Conservation (phyloP, 345 rosid genomes). For the Bruguiera gymnorhiza region DNA sequence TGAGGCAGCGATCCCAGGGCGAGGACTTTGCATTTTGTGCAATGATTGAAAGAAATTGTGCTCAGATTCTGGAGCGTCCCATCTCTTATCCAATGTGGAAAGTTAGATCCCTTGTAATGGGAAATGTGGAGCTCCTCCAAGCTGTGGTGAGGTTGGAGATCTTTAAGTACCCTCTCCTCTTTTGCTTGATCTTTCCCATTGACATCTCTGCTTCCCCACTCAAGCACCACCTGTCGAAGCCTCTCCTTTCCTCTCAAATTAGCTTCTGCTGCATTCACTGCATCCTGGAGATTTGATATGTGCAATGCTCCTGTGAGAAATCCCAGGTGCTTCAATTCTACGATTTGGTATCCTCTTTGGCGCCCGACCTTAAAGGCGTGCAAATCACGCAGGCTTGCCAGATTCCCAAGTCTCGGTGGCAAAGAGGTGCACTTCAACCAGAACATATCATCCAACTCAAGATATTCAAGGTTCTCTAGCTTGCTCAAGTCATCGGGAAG, state of each 20-base stretch:
- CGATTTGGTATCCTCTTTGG: conserved; percentile 11
- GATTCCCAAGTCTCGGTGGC: conserved; percentile 30
- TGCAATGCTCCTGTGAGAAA: conserved; percentile 21
- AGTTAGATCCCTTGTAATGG: conserved; percentile 10
- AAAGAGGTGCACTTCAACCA: conserved; percentile 30
- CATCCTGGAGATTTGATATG: conserved; percentile 22
- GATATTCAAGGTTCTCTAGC: conserved; percentile 29
- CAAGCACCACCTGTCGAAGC: conserved; percentile 20
- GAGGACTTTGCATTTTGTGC: conserved; percentile 19
- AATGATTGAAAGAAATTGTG: conserved; percentile 9
- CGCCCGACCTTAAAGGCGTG: conserved; percentile 19
- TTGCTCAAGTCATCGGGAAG: conserved; percentile 29
- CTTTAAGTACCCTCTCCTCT: background rate
- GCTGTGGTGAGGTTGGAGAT: conserved; percentile 12
- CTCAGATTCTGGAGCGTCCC: conserved; percentile 8
- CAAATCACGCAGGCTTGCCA: conserved; percentile 23
- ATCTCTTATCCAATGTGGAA: conserved; percentile 23
- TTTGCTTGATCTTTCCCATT: conserved; percentile 14
- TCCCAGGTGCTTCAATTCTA: conserved; percentile 4
- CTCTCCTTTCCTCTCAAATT: conserved; percentile 13
- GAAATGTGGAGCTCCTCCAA: conserved; percentile 14
- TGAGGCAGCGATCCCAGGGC: conserved; percentile 5
- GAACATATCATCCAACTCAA: conserved; percentile 38
- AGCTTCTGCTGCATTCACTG: conserved; percentile 19
- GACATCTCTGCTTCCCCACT: conserved; percentile 15